These are phyloP conservation scores for Penicillium griseofulvum DNA, from an alignment of 2,329 filamentous ascomycete species.

Conservation along the genomic window DNA sequence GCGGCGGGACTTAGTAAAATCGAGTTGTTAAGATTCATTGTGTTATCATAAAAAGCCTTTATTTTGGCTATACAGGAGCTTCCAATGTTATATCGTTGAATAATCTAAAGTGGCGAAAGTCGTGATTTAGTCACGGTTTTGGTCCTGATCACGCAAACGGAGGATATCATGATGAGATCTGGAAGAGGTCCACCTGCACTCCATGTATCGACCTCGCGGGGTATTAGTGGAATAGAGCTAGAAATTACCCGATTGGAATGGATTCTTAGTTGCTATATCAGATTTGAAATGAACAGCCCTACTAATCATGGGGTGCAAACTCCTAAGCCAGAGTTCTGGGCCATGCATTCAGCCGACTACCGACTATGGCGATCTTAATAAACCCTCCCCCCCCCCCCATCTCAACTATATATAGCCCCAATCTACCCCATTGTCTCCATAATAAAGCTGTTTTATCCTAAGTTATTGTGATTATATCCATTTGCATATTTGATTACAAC, in stretches of 20 bases:
- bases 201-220: no score
- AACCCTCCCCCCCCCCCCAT: neutral
- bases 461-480: neutral
- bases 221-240: no score
- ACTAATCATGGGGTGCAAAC: no score
- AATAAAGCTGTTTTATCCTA: neutral
- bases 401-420: neutral
- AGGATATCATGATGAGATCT: constrained; percentile 21
- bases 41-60: no score
- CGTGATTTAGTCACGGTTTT: neutral
- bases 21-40: neutral
- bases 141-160: constrained; percentile 19
- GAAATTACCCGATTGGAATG: constrained; percentile 8
- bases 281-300: no score
- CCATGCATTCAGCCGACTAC: neutral
- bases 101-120: neutral
- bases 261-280: no score
- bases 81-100: no score
- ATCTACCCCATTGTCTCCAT: neutral
- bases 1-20: neutral
- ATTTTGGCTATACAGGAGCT: neutral
- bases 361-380: neutral
- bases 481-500: neutral
- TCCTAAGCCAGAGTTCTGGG: no score
- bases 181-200: neutral